Base-by-base conservation (phyloP, 2,329 filamentous ascomycete genomes). In the Teratosphaeria pseudoeucalypti region DNA sequence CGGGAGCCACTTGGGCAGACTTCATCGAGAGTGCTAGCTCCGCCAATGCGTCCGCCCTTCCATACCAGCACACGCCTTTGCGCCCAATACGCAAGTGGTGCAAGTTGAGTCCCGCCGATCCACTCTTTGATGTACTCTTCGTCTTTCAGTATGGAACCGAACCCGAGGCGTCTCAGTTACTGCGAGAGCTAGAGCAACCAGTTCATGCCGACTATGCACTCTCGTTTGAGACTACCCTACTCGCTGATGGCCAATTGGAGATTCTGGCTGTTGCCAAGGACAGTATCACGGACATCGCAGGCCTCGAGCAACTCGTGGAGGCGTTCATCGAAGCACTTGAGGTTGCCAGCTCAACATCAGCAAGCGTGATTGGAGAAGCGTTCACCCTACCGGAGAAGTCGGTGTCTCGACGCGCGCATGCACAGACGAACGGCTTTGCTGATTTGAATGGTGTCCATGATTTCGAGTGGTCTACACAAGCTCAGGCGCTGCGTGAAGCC, bases 1-100 rank as follows among this genome's bases (percentile, higher is more conserved):
- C 71, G 0, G 68, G 72, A 0, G 75, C 80, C 4, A 83, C 79
- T 0, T 90, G 87, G 84, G 70, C 74, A 0, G 78, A 82, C 0
- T 72, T 90, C 1, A 77, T 90, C 26, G 77, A 75, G 16, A 75
- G 77, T 56, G 89, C 88, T 62, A 90, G 96, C 66, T 74, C 83
- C 0, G 90, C 87, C 69, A 90, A 89, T 68, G 81, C 84, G 1
- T 76, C 81, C 0, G 80, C 83, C 11, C 77, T 94, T 23, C 79
- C 85, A 0, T 92, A 87, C 64, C 90, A 95, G 62, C 87, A 92
- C 65, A 89, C 89, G 0, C 81, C 92, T 0, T 77, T 96, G 10
- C 82, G 90, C 26, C 83, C 89, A 54, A 86, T 96, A 37, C 85
- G 88, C 67, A 95, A 90, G 71, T 95, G 89, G 86, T 85, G 84